phyloP scores from a whole-genome alignment of 148 eudicot genomes.

The Vaccinium darrowii region DNA sequence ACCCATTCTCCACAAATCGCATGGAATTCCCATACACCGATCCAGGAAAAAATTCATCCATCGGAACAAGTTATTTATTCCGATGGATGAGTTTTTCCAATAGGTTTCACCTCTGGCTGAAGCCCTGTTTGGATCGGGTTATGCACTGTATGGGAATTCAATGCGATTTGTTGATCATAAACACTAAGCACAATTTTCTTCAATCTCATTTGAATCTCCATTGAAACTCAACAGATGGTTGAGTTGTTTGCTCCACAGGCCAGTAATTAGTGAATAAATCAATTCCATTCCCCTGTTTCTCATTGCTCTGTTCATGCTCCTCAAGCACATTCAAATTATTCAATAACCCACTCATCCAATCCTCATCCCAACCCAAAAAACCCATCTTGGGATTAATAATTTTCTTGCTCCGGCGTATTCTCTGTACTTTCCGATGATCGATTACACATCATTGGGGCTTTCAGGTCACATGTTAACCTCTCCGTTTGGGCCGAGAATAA shows the following conservation, averaged over 20 bases:
- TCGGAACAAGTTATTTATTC: too few species aligned
- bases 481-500: not conserved
- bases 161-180: not conserved
- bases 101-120: too few species aligned
- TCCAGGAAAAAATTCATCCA: not conserved
- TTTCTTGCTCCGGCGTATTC: too few species aligned
- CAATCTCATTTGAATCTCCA: not conserved
- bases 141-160: too few species aligned
- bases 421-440: too few species aligned
- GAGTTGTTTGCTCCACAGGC: not conserved
- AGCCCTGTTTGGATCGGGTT: too few species aligned
- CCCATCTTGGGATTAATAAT: too few species aligned
- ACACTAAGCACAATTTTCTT: not conserved
- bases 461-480: not conserved
- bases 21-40: not conserved
- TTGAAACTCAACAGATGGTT: not conserved
- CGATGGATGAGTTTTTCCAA: too few species aligned
- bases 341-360: too few species aligned
- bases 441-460: too few species aligned
- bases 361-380: too few species aligned
- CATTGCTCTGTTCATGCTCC: not conserved
- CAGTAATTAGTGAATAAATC: not conserved
- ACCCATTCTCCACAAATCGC: not conserved
- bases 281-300: not conserved
- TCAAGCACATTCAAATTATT: too few species aligned